Evolutionary conservation across 2,329 filamentous ascomycete genomes (phyloP).

Genomic region (Cordyceps tenuipes): DNA sequence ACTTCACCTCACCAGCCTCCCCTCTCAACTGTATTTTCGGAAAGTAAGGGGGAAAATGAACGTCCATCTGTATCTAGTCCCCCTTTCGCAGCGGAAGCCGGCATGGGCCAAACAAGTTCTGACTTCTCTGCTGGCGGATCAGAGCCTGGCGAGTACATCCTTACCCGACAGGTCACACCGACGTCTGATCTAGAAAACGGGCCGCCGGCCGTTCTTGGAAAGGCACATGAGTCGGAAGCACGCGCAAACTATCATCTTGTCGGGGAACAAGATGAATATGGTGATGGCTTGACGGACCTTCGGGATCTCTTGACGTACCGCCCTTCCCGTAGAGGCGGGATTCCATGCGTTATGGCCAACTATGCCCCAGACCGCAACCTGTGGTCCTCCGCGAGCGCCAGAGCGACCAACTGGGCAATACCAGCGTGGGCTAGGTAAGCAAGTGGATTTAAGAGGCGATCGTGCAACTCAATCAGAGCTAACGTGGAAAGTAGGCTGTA

Average conservation of each 20-base stretch:
- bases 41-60: constrained; percentile 47
- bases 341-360: constrained; percentile 43
- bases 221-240: constrained; percentile 27
- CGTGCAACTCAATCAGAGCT: background rate
- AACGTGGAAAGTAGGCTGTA: constrained; percentile 42
- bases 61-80: constrained; percentile 42
- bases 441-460: background rate
- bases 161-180: constrained; percentile 14
- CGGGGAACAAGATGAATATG: constrained; percentile 53
- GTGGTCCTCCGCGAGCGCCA: constrained; percentile 43
- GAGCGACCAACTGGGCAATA: constrained; percentile 37
- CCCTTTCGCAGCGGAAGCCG: constrained; percentile 16
- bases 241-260: constrained; percentile 36
- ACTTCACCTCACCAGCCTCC: constrained; percentile 38
- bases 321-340: constrained; percentile 41
- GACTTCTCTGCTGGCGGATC: background rate
- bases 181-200: constrained; percentile 41
- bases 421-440: constrained; percentile 47
- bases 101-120: background rate
- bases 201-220: constrained; percentile 37
- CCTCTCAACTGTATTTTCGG: constrained; percentile 55
- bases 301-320: constrained; percentile 39
- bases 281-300: constrained; percentile 55
- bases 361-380: constrained; percentile 43
- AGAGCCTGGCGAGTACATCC: background rate